Evolutionary conservation across 2,329 filamentous ascomycete genomes (phyloP), one percentile per base, ranked within the genome.

Genomic region (Parascedosporium putredinis): DNA sequence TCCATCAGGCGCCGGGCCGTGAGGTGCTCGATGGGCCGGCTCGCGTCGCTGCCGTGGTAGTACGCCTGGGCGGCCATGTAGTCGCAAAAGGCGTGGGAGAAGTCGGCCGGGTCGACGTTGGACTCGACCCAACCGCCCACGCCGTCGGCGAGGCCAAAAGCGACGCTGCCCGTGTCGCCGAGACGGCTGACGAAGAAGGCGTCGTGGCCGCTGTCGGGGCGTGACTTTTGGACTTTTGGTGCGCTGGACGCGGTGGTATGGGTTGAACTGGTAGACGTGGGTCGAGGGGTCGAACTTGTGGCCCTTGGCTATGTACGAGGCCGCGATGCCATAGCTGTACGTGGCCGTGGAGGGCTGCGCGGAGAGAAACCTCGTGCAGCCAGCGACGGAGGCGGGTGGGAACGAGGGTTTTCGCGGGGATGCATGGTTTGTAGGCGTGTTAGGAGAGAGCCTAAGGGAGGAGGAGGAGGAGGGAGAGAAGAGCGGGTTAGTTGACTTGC

Each of bases 101-200:
- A 97, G 67, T 96, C 88, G 24, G 89, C 89, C 7, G 93, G 90
- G 61, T 98, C 90, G 48, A 98, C 84, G 42, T 89, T 89, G 34
- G 86, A 91, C 58, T 95, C 87, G 55, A 85, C 81, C 90, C 93
- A 98, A 31, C 93, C 93, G 45, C 93, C 93, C 0, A 98, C 93
- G 9, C 93, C 93, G 63, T 98, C 93, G 49, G 90, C 89, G 22
- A 98, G 79, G 16, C 88, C 93, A 57, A 98, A 84, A 1, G 90
- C 88, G 9, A 95, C 78, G 36, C 81, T 75, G 33, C 81, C 75
- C 1, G 76, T 77, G 55, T 81, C 78, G 47, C 86, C 87, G n/a
- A 96, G 72, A 22, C 83, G 80, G 61, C 85, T 79, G 58, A 93
- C 84, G 67, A 98, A 98, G 71, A 96, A 97, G 51, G 93, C 88